Percentiles rank a stretch among this genome's conserved stretches.
phyloP scores from a whole-genome alignment of 192 early-diverging fungal genomes.

The Gonapodya prolifera region DNA sequence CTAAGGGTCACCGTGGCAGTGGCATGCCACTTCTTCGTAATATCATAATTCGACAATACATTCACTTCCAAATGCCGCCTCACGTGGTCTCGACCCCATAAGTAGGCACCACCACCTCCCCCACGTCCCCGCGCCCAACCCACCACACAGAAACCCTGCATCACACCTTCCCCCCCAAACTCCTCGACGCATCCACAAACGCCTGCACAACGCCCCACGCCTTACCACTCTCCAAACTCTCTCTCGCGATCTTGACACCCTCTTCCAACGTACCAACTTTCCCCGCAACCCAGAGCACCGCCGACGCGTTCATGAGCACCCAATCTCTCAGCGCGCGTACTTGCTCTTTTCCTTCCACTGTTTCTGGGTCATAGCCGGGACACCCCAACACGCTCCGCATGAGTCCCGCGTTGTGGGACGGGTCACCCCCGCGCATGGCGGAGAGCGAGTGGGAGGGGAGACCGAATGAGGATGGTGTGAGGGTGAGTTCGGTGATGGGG shows the following conservation, averaged over 20 bases:
- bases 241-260: constrained; percentile 61
- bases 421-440: constrained; percentile 53
- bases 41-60: too few species aligned
- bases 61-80: too few species aligned
- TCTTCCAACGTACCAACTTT: constrained; percentile 55
- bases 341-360: constrained; percentile 42
- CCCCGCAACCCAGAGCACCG: constrained; percentile 69
- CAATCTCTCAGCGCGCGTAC: constrained; percentile 79
- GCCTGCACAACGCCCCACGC: constrained; percentile 48
- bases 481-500: constrained; percentile 42
- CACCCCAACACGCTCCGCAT: constrained; percentile 56
- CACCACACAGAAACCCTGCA: too few species aligned
- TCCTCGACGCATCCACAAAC: constrained; percentile 29
- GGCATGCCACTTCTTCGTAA: too few species aligned
- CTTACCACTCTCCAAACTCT: constrained; percentile 57
- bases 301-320: constrained; percentile 85
- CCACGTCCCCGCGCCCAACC: too few species aligned
- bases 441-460: constrained; percentile 57
- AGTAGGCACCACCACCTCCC: too few species aligned
- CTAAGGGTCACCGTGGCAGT: too few species aligned
- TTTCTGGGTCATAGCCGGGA: too few species aligned
- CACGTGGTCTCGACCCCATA: too few species aligned
- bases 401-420: constrained; percentile 58
- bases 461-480: constrained; percentile 83
- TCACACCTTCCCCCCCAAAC: background rate